These are phyloP conservation scores for Rutstroemia sp. DNA, from an alignment of 2,329 filamentous ascomycete species.

Conservation along the genomic window DNA sequence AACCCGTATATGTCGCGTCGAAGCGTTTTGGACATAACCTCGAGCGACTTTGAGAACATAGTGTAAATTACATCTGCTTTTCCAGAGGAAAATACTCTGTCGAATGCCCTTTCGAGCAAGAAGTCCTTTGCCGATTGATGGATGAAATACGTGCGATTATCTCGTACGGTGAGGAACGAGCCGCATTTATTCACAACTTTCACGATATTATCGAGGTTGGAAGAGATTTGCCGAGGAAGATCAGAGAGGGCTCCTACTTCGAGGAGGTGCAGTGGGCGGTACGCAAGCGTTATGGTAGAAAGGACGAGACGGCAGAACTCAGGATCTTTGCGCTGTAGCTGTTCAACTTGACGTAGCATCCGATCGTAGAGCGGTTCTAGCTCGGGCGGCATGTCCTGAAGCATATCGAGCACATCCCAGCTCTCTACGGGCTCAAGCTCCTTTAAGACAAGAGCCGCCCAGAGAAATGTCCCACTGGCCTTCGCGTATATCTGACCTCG, in stretches of 20 bases:
- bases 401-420: neutral
- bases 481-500: neutral
- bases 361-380: neutral
- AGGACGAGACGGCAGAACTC: neutral
- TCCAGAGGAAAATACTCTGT: neutral
- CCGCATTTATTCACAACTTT: neutral
- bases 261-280: neutral
- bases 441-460: neutral
- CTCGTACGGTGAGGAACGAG: neutral
- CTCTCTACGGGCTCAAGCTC: neutral
- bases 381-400: neutral
- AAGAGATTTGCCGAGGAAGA: neutral
- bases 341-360: neutral
- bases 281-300: neutral
- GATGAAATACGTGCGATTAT: neutral
- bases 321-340: neutral
- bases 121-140: constrained; percentile 1
- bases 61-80: neutral
- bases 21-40: neutral
- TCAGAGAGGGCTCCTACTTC: neutral
- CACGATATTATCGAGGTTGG: neutral
- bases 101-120: neutral
- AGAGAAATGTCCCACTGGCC: neutral
- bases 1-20: neutral
- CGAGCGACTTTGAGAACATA: neutral